Conservation (phyloP, 1,284 basidiomycete genomes). For the Naganishia sp. region DNA sequence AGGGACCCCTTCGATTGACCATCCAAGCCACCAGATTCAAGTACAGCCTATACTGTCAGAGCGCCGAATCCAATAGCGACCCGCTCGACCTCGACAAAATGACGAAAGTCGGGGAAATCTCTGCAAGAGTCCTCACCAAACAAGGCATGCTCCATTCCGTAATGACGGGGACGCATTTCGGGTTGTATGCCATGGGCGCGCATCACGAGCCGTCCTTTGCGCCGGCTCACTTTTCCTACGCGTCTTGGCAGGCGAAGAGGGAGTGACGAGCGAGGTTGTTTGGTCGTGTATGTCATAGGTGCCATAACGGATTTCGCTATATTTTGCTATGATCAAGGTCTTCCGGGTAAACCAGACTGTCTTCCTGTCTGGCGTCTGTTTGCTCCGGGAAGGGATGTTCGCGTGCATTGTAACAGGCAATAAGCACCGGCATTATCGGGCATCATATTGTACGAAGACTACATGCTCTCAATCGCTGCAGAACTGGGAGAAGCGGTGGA, state of each 20-base stretch:
- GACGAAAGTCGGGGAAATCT: constrained; percentile 24
- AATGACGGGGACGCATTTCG: constrained; percentile 29
- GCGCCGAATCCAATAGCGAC: not conserved
- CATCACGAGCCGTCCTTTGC: constrained; percentile 29
- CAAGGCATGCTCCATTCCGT: constrained; percentile 21
- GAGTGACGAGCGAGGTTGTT: not conserved
- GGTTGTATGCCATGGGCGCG: constrained; percentile 28
- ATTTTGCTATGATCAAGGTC: no score
- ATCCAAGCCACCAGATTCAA: constrained; percentile 13
- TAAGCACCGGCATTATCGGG: no score
- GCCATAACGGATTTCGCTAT: no score
- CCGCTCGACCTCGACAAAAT: not conserved
- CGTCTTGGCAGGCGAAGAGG: constrained; percentile 22
- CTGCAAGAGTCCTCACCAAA: constrained; percentile 14
- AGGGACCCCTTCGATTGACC: constrained; percentile 19
- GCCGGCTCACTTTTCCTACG: constrained; percentile 23
- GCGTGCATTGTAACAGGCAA: no score
- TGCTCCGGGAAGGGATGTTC: no score
- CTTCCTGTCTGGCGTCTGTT: no score
- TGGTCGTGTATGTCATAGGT: no score
- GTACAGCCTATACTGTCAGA: constrained; percentile 12
- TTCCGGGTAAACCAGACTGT: no score
- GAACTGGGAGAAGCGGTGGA: no score
- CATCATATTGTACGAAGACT: no score
- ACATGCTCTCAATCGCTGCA: no score